These are phyloP conservation scores for Globisporangium abappressorium DNA, from an alignment of 352 stramenopile genomes.

Conservation along the genomic window DNA sequence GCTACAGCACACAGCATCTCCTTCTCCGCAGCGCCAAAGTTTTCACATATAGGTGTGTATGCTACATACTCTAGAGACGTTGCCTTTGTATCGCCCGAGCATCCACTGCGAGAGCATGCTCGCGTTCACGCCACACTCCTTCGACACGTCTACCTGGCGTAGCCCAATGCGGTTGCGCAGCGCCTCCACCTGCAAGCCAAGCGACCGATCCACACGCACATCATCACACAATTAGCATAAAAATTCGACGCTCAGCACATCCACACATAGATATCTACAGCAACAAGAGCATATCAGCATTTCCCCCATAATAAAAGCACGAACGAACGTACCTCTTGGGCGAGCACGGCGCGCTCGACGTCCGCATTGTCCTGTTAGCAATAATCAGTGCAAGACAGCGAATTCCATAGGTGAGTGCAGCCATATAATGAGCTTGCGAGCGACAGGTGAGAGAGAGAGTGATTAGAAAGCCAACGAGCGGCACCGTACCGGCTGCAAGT, in stretches of 20 bases:
- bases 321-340: constrained; percentile 48
- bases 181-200: constrained; percentile 52
- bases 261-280: not conserved
- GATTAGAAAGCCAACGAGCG: not conserved
- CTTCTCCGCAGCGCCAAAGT: not conserved
- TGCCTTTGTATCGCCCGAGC: constrained; percentile 83
- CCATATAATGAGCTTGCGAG: not conserved
- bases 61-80: constrained; percentile 62
- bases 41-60: not conserved
- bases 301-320: too few species aligned
- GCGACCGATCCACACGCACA: not conserved
- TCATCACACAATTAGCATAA: not conserved
- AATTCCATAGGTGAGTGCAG: not conserved
- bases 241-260: not conserved
- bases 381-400: not conserved
- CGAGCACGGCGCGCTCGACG: constrained; percentile 77
- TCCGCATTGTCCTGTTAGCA: constrained; percentile 76
- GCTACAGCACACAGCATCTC: not conserved
- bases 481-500: constrained; percentile 58
- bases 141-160: constrained; percentile 80
- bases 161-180: constrained; percentile 69
- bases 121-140: constrained; percentile 82
- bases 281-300: not conserved
- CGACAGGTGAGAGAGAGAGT: not conserved
- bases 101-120: constrained; percentile 88